Percentiles rank a stretch among this genome's conserved stretches.
Evolutionary conservation across 164 flowering plant species (phyloP).

Genomic region (Santalum album): DNA sequence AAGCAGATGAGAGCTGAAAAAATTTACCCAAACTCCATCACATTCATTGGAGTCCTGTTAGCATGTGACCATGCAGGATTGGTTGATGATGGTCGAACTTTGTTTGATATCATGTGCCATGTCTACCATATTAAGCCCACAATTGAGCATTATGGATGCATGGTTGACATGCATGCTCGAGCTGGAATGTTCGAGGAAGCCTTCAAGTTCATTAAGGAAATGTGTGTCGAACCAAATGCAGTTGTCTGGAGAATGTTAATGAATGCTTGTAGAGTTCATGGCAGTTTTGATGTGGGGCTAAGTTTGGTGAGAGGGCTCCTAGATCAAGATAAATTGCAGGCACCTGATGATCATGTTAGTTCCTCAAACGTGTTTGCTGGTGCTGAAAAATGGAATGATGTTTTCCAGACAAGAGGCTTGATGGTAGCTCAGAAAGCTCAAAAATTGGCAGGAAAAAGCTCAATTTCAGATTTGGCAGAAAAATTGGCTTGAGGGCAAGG

Average conservation of each 20-base stretch:
- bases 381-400: conserved; percentile 24
- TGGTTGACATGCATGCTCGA: conserved; percentile 22
- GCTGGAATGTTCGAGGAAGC: conserved; percentile 23
- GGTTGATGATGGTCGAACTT: conserved; percentile 15
- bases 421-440: conserved; percentile 11
- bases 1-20: conserved; percentile 12
- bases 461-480: conserved; percentile 5
- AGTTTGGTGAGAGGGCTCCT: conserved; percentile 12
- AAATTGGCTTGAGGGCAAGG: too few species aligned
- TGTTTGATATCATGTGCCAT: conserved; percentile 13
- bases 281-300: conserved; percentile 15
- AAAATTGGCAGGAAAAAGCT: conserved; percentile 18
- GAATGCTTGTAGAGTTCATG: conserved; percentile 24
- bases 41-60: conserved; percentile 20
- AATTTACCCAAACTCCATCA: conserved; percentile 15
- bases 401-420: conserved; percentile 13
- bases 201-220: conserved; percentile 12
- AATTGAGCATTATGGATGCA: conserved; percentile 27
- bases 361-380: conserved; percentile 20
- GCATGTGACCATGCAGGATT: conserved; percentile 30
- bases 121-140: conserved; percentile 16
- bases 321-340: conserved; percentile 2
- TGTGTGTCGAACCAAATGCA: conserved; percentile 20
- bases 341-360: conserved; percentile 17
- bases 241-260: conserved; percentile 24